These are phyloP conservation scores for Aspergillus flavus DNA, from an alignment of 2,329 filamentous ascomycete species.

Conservation along the genomic window DNA sequence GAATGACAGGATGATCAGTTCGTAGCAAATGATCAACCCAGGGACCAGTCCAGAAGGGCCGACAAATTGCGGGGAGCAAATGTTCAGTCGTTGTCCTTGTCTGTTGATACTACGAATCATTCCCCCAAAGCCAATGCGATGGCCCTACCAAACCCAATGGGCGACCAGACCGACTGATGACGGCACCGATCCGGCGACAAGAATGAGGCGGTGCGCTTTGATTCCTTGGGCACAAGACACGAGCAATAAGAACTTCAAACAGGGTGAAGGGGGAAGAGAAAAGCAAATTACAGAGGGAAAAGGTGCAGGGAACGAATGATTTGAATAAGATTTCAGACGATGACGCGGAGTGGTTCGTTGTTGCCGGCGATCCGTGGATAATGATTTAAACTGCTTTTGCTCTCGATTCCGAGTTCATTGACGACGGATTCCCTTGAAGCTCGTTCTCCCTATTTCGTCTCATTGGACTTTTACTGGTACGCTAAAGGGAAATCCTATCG, in stretches of 20 bases:
- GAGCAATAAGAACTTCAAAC: not conserved
- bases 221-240: conserved; percentile 16
- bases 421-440: not conserved
- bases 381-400: not conserved
- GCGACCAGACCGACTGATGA: conserved; percentile 14
- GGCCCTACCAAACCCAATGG: not conserved
- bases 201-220: conserved; percentile 24
- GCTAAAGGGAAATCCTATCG: not conserved
- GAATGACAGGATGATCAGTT: conserved; percentile 5
- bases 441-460: not conserved
- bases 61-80: conserved; percentile 16
- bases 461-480: conserved; percentile 1
- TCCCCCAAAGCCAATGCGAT: not conserved
- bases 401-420: not conserved
- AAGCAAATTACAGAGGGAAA: conserved; percentile 1
- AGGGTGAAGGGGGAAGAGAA: not conserved
- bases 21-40: not conserved
- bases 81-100: not conserved
- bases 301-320: conserved; percentile 4
- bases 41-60: conserved; percentile 21
- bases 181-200: conserved; percentile 2
- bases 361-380: conserved; percentile 14
- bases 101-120: not conserved
- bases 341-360: conserved; percentile 14
- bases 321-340: conserved; percentile 7